phyloP scores from a whole-genome alignment of 2,329 filamentous ascomycete species.

The Calonectria henricotiae region DNA sequence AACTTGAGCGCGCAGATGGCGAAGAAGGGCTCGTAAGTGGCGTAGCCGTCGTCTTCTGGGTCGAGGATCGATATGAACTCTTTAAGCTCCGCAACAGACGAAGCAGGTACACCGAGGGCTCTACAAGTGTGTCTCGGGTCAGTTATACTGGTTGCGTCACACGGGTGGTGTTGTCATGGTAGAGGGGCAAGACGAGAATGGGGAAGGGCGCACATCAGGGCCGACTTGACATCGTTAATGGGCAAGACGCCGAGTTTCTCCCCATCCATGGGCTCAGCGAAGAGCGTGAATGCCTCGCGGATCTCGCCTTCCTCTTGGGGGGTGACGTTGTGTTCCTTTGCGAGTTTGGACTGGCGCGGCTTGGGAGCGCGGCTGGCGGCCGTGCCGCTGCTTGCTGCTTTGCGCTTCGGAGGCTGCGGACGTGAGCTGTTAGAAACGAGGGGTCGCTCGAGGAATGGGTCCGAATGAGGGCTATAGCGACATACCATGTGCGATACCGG shows the following conservation, averaged over 20 bases:
- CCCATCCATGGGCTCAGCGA: constrained; percentile 79
- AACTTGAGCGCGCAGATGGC: constrained; percentile 91
- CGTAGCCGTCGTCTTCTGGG: constrained; percentile 84
- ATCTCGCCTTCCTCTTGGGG: constrained; percentile 92
- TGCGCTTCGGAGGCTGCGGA: constrained; percentile 70
- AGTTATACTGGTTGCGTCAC: not conserved
- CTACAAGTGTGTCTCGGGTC: constrained; percentile 61
- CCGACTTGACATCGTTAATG: constrained; percentile 78
- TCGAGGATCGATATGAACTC: constrained; percentile 88
- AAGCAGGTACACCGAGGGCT: constrained; percentile 84
- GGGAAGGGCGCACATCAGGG: constrained; percentile 76
- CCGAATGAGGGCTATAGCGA: not conserved
- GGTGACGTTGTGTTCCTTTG: constrained; percentile 90
- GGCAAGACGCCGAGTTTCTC: constrained; percentile 82
- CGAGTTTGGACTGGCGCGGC: constrained; percentile 85
- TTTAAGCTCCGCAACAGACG: constrained; percentile 76
- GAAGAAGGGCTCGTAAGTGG: constrained; percentile 86
- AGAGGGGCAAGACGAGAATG: not conserved
- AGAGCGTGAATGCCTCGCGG: constrained; percentile 89
- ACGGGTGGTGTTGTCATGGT: not conserved
- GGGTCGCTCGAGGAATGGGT: not conserved
- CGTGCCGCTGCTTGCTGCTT: constrained; percentile 55
- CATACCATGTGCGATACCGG: constrained; percentile 31
- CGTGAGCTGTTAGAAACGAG: constrained; percentile 23
- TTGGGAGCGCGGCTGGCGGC: constrained; percentile 54